phyloP scores from a whole-genome alignment of 129 eudicot genomes.

The Lonicera japonica region DNA sequence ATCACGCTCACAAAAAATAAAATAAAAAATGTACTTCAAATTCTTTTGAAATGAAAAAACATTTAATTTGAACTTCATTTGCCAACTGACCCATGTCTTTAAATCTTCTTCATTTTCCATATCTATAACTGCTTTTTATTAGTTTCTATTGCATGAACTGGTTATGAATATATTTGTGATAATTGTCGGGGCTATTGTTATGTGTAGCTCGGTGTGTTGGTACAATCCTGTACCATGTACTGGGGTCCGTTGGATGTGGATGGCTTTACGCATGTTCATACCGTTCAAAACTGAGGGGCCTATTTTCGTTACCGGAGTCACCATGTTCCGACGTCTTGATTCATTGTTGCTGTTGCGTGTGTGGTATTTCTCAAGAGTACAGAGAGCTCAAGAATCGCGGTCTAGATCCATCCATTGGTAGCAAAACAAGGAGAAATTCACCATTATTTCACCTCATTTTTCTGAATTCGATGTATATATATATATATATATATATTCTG shows the following conservation, averaged over 20 bases:
- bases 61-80: too few species aligned
- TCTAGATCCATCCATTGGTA: slow-evolving; percentile 25
- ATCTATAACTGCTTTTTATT: too few species aligned
- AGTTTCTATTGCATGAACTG: too few species aligned
- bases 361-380: slow-evolving; percentile 24
- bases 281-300: slow-evolving; percentile 12
- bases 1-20: too few species aligned
- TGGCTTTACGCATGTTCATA: slow-evolving; percentile 18
- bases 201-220: slow-evolving; percentile 4
- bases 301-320: slow-evolving; percentile 17
- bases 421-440: too few species aligned
- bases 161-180: background rate
- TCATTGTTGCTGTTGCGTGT: slow-evolving; percentile 19
- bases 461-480: too few species aligned
- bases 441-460: too few species aligned
- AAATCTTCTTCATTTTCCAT: background rate
- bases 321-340: slow-evolving; percentile 10
- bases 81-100: too few species aligned
- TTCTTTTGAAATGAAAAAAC: too few species aligned
- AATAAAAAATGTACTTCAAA: too few species aligned
- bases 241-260: slow-evolving; percentile 11
- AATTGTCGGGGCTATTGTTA: too few species aligned
- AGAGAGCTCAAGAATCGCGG: slow-evolving; percentile 31
- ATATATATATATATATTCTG: too few species aligned
- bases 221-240: background rate